These are phyloP conservation scores for Aspergillus texensis DNA, from an alignment of 2,329 filamentous ascomycete species.

Conservation along the genomic window DNA sequence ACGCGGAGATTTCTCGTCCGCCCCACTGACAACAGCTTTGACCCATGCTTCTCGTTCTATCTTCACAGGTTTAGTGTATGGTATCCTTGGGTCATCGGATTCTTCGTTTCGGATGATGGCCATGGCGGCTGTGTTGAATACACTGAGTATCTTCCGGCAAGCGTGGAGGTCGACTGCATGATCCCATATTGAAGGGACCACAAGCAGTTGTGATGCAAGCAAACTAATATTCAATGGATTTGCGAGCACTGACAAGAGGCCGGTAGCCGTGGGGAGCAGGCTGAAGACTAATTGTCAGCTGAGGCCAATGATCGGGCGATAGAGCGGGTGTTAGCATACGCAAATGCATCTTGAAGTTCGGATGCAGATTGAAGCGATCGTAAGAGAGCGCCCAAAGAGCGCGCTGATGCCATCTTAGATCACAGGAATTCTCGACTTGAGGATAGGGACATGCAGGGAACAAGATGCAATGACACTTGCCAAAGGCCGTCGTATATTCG, in stretches of 20 bases:
- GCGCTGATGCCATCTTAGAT: slow-evolving; percentile 59
- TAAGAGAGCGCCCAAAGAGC: slow-evolving; percentile 62
- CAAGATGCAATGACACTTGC: neutral
- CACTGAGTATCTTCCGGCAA: slow-evolving; percentile 59
- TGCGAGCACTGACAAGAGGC: slow-evolving; percentile 53
- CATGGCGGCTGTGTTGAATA: slow-evolving; percentile 64
- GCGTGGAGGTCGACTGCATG: slow-evolving; percentile 56
- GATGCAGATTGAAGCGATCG: slow-evolving; percentile 63
- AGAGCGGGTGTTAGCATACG: slow-evolving; percentile 43
- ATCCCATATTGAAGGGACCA: slow-evolving; percentile 62
- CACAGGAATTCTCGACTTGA: neutral
- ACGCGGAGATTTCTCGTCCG: slow-evolving; percentile 64
- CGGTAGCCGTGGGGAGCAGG: slow-evolving; percentile 57
- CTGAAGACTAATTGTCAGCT: slow-evolving; percentile 30
- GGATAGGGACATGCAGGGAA: slow-evolving; percentile 10
- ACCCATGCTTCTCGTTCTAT: slow-evolving; percentile 60
- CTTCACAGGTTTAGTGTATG: slow-evolving; percentile 51
- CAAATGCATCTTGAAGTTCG: slow-evolving; percentile 61
- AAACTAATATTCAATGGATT: slow-evolving; percentile 66
- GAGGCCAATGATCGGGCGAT: slow-evolving; percentile 1
- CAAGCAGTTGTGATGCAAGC: slow-evolving; percentile 61
- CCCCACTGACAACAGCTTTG: slow-evolving; percentile 60
- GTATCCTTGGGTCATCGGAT: slow-evolving; percentile 36
- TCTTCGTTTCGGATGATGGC: slow-evolving; percentile 54
- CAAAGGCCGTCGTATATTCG: neutral